These are phyloP conservation scores for Globisporangium nodosum DNA, from an alignment of 352 stramenopile genomes.

Conservation along the genomic window DNA sequence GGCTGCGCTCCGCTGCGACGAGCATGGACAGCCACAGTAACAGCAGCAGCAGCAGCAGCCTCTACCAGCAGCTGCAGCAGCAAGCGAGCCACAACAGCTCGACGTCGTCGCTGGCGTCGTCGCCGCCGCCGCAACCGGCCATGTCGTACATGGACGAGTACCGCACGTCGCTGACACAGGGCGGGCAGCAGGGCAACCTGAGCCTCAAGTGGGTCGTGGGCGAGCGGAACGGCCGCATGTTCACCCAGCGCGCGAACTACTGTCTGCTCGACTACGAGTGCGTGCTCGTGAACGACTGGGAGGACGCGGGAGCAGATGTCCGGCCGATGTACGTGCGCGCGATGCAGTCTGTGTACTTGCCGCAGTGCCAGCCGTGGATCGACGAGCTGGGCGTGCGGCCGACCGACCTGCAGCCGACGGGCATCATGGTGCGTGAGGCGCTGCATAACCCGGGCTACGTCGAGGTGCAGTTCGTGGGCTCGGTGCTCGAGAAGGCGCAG, in stretches of 20 bases:
- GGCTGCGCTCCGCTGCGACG: neutral
- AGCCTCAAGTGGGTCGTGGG: slow-evolving; percentile 69
- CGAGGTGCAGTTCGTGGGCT: slow-evolving; percentile 71
- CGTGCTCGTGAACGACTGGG: slow-evolving; percentile 72
- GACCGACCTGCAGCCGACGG: slow-evolving; percentile 55
- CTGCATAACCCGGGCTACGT: slow-evolving; percentile 40
- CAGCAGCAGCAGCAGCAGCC: slow-evolving; percentile 6
- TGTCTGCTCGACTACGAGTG: slow-evolving; percentile 76
- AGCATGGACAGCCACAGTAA: slow-evolving; percentile 6
- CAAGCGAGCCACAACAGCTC: slow-evolving; percentile 5
- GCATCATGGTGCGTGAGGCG: slow-evolving; percentile 71
- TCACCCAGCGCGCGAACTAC: slow-evolving; percentile 55
- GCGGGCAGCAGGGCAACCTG: slow-evolving; percentile 49
- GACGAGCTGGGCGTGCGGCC: slow-evolving; percentile 50
- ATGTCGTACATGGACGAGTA: slow-evolving; percentile 46
- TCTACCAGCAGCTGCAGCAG: neutral
- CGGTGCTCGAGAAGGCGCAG: slow-evolving; percentile 68
- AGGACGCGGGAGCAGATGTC: slow-evolving; percentile 20
- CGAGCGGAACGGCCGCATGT: slow-evolving; percentile 62
- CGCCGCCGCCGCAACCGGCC: neutral
- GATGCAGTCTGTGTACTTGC: slow-evolving; percentile 59
- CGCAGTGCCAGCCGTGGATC: slow-evolving; percentile 55
- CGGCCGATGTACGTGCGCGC: slow-evolving; percentile 67
- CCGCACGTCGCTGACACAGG: slow-evolving; percentile 29
- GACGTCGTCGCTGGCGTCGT: slow-evolving; percentile 2